Conservation (phyloP, 73 alveolate species). For the Uronychia binucleata region DNA sequence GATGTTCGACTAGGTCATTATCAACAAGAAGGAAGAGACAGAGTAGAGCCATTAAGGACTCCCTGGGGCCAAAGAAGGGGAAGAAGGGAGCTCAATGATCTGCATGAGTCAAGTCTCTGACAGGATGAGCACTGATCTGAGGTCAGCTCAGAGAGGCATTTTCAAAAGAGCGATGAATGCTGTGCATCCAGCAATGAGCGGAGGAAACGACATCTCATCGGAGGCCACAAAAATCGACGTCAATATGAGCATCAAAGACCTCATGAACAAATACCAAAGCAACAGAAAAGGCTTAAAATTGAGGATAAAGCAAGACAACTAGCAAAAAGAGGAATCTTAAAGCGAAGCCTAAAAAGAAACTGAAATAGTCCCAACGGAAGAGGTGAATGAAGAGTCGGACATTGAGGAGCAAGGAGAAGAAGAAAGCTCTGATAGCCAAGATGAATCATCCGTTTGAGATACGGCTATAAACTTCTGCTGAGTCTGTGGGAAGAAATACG, state of each 20-base stretch:
- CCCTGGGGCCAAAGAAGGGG: not conserved
- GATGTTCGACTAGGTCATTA: not conserved
- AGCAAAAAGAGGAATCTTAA: not conserved
- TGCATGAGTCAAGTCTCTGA: not conserved
- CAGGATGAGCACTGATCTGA: not conserved
- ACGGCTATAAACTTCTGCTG: not conserved
- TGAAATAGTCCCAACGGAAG: not conserved
- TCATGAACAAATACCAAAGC: not conserved
- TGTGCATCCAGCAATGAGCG: not conserved
- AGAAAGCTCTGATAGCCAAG: not conserved
- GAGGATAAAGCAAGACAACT: not conserved
- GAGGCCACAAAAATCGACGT: not conserved
- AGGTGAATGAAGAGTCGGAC: no score
- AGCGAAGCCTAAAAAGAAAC: not conserved
- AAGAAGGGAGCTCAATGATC: not conserved
- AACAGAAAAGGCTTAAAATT: no score
- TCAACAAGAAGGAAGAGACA: not conserved
- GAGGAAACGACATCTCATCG: not conserved
- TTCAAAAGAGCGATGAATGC: not conserved
- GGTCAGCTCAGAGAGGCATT: not conserved
- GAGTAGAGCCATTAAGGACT: not conserved
- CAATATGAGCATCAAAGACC: not conserved
- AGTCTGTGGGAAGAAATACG: not conserved
- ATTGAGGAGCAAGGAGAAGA: not conserved
- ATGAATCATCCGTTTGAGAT: not conserved